Base-by-base conservation (phyloP, 2,329 filamentous ascomycete genomes). In the Pseudogymnoascus sp. region DNA sequence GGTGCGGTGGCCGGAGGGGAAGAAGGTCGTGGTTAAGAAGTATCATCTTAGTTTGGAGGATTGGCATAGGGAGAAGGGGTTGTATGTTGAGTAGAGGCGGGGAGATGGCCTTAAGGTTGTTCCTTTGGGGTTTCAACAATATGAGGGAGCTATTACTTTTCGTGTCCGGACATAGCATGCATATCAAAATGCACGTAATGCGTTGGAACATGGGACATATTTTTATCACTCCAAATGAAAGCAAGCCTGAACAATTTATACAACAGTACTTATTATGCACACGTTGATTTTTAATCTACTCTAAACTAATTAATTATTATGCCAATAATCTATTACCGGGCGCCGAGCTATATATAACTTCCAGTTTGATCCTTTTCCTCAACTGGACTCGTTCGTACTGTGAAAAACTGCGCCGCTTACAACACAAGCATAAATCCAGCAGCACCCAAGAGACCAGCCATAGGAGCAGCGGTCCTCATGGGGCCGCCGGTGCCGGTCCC, bases 1-100 rank as follows among this genome's bases (percentile, higher is more conserved):
- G 76, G 77, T 76, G 58, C 72, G 76, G 11, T 80, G 75, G 77
- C 78, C 78, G 0, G 78, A 80, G 65, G 78, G 78, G 8, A 75
- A 77, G 69, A 80, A 79, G 69, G 71, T 66, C 28, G 71, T 79
- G 14, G 68, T 77, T 67, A 69, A 77, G 45, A 38, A 67, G 16
- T 80, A 77, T 65, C 69, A 71, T 5, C 71, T 75, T 33, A 78
- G 77, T 65, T 63, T 80, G 41, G 78, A 80, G 63, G 74, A 65
- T 8, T 80, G 77, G 78, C 78, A 80, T 65, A 80, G 78, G 71
- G 73, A 75, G 62, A 71, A 77, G 63, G 73, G 68, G 1, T 3
- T 66, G 1, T 70, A 62, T 55, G 28, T 66, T 49, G 67, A 66
- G 52, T 70, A 55, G 8, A 18, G 8, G 43, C 23, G 21, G 21